Evolutionary conservation across 768 basidiomycete genomes (phyloP).

Genomic region (Hemileccinum impolitum): DNA sequence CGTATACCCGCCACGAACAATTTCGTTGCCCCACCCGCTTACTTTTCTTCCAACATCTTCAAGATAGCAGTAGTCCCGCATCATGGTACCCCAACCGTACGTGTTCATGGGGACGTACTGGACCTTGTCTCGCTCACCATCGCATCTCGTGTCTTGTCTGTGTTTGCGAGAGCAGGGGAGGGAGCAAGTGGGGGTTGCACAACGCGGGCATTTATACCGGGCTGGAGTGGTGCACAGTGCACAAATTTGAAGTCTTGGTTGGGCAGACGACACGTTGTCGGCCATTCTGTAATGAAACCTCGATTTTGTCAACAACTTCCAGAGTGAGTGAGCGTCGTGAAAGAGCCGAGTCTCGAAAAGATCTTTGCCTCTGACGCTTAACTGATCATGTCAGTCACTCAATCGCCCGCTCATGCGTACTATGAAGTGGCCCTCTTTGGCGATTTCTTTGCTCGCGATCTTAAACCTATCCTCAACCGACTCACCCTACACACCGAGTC

Average conservation of each 20-base stretch:
- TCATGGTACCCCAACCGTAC: slow-evolving; percentile 84
- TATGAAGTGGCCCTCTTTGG: slow-evolving; percentile 84
- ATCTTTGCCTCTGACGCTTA: neutral
- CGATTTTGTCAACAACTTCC: neutral
- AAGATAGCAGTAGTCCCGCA: slow-evolving; percentile 84
- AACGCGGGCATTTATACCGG: slow-evolving; percentile 81
- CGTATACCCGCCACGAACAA: slow-evolving; percentile 57
- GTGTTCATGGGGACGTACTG: slow-evolving; percentile 78
- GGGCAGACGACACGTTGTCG: slow-evolving; percentile 2
- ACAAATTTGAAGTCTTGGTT: slow-evolving; percentile 38
- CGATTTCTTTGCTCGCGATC: slow-evolving; percentile 75
- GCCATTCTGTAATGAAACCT: slow-evolving; percentile 6
- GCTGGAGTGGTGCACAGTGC: slow-evolving; percentile 47
- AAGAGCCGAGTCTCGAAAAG: neutral
- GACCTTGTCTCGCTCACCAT: slow-evolving; percentile 69
- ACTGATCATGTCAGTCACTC: slow-evolving; percentile 21
- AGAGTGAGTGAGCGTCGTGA: too few relatives aligned
- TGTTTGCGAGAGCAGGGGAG: slow-evolving; percentile 64
- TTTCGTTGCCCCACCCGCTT: slow-evolving; percentile 70
- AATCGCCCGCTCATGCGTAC: slow-evolving; percentile 52
- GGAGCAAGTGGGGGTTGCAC: slow-evolving; percentile 70
- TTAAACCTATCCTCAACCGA: slow-evolving; percentile 73
- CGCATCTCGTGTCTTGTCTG: slow-evolving; percentile 59
- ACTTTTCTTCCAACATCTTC: slow-evolving; percentile 79
- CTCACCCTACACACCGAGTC: slow-evolving; percentile 81